Percentiles rank a stretch among this genome's conserved stretches.
phyloP scores from a whole-genome alignment of 805 yeast genomes.

The Yarrowia yakushimensis region DNA sequence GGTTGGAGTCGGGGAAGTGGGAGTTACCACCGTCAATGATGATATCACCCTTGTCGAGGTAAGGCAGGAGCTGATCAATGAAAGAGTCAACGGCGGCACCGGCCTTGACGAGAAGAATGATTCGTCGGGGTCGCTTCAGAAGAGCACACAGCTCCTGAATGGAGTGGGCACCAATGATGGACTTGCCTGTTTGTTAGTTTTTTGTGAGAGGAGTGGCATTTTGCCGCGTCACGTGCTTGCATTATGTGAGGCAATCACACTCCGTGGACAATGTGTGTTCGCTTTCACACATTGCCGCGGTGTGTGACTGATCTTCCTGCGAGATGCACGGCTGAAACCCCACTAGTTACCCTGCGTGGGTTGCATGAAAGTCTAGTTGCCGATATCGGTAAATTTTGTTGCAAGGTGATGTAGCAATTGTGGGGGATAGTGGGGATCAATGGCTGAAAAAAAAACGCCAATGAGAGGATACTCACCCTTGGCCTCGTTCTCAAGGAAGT shows the following conservation, averaged over 20 bases:
- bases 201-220: not conserved
- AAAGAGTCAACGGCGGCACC: slow-evolving; percentile 92
- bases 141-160: slow-evolving; percentile 80
- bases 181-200: slow-evolving; percentile 44
- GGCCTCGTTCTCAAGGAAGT: slow-evolving; percentile 89
- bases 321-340: slow-evolving; percentile 20
- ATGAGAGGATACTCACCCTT: slow-evolving; percentile 47
- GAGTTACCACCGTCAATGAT: slow-evolving; percentile 99
- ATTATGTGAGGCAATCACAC: not conserved
- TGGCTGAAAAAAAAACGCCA: not conserved
- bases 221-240: not conserved
- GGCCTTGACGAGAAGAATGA: slow-evolving; percentile 91
- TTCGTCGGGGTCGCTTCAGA: slow-evolving; percentile 96
- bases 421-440: not conserved
- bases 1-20: slow-evolving; percentile 97
- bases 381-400: not conserved
- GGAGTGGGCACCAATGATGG: slow-evolving; percentile 93
- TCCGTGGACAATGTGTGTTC: not conserved
- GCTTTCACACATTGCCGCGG: slow-evolving; percentile 15
- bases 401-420: slow-evolving; percentile 2
- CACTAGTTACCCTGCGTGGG: slow-evolving; percentile 24
- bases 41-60: slow-evolving; percentile 94
- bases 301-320: slow-evolving; percentile 12
- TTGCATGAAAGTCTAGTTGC: slow-evolving; percentile 21
- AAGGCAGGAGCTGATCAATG: slow-evolving; percentile 82